These are phyloP conservation scores for Suillus fuscotomentosus DNA, from an alignment of 768 basidiomycete species.

Conservation along the genomic window DNA sequence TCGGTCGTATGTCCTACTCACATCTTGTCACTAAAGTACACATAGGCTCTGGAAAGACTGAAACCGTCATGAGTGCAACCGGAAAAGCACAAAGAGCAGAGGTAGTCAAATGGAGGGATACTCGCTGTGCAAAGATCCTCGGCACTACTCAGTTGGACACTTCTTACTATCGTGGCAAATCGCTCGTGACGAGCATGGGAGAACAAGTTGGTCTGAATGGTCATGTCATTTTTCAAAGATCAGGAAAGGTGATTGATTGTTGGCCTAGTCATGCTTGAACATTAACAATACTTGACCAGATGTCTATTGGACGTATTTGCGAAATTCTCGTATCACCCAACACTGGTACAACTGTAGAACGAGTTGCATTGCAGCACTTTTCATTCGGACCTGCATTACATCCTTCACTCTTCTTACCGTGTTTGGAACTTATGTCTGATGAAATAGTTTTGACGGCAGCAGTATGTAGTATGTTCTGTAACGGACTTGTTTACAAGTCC, in stretches of 20 bases:
- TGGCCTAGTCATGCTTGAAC: background rate
- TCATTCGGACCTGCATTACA: background rate
- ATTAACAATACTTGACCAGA: background rate
- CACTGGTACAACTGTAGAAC: background rate
- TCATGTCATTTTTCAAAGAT: background rate
- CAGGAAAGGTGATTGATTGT: background rate
- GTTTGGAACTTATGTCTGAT: background rate
- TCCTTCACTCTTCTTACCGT: background rate
- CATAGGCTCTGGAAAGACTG: background rate
- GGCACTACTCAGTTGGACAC: background rate
- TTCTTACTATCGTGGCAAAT: background rate
- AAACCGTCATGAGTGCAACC: background rate
- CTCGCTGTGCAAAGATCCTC: background rate
- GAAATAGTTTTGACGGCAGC: background rate
- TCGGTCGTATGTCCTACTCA: background rate
- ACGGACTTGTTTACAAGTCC: background rate
- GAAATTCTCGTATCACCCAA: background rate
- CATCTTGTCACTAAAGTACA: background rate
- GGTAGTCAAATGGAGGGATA: background rate
- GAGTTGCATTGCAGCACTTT: background rate
- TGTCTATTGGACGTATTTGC: slow-evolving; percentile 2
- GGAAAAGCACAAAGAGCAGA: background rate
- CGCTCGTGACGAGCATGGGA: background rate
- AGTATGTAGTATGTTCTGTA: background rate
- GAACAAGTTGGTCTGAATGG: background rate